Evolutionary conservation across 768 basidiomycete genomes (phyloP), one percentile per base, ranked within the genome.

Genomic region (Rhodotorula taiwanensis): DNA sequence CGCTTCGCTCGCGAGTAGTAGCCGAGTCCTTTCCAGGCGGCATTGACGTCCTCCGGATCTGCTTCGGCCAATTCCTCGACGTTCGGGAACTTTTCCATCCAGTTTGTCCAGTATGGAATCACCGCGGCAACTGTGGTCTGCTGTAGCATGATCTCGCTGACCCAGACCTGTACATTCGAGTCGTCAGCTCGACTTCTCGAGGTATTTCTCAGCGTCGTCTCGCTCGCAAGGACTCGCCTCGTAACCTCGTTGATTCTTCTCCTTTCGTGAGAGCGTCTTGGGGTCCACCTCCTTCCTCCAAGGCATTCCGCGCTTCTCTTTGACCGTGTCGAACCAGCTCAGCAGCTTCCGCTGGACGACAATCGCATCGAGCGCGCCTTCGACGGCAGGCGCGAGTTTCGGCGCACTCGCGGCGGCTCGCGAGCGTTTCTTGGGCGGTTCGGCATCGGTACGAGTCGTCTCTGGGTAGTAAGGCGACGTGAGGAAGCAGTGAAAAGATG

Each of bases 111-210:
- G 76, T 95, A 98, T 2, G 88, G 88, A 70, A 93, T 90, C n/a
- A 94, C 62, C 8, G 90, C 91, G 8, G 77, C 81, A 39, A 95
- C 92, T 75, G 94, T 91, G 0, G 93, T 97, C 76, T 98, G 93
- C 75, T 98, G 93, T 4, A 93, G 80, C 93, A 95, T 95, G 60
- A 95, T 85, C 77, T 97, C 90, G n/a, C 20, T 20, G 28, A 91
- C 80, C 87, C 88, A 89, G 30, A 90, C 87, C 88, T 88, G 69
- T 39, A 10, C 36, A 9, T 9, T 9, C 21, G 43, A 13, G 41
- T 3, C 28, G 23, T 3, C n/a, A n/a, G n/a, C n/a, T n/a, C n/a
- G n/a, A 23, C 47, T 14, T 9, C 20, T 28, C 14, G 23, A 33
- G 8, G 18, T 10, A 7, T 1, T 41, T 34, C 15, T 23, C 23